A percentile compares a stretch with the other conserved stretches of the same genome.
phyloP scores from a whole-genome alignment of 1,284 basidiomycete genomes.

The Apiotrichum domesticum region DNA sequence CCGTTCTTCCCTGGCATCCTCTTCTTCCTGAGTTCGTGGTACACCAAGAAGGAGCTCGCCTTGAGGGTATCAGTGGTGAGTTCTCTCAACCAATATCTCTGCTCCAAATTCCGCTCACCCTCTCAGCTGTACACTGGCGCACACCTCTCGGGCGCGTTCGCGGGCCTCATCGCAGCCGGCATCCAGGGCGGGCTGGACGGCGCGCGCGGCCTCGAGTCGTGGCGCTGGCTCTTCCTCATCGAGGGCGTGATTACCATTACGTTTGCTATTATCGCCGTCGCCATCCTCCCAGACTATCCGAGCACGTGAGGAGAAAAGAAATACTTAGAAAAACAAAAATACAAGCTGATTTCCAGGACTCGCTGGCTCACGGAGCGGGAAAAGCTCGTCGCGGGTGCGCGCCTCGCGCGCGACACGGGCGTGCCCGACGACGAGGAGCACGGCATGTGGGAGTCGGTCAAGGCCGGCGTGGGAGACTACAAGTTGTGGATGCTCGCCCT shows the following conservation, averaged over 20 bases:
- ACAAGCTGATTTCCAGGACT: background rate
- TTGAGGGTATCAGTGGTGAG: background rate
- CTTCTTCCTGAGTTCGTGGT: slow-evolving; percentile 24
- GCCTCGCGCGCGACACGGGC: slow-evolving; percentile 16
- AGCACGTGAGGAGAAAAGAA: background rate
- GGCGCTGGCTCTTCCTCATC: slow-evolving; percentile 24
- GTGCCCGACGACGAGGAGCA: slow-evolving; percentile 12
- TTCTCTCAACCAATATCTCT: background rate
- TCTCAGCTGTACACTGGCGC: slow-evolving; percentile 22
- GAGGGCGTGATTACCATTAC: slow-evolving; percentile 16
- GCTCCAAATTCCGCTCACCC: no score
- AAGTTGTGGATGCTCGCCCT: slow-evolving; percentile 19
- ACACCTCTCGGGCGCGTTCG: slow-evolving; percentile 27
- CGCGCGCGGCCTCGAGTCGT: slow-evolving; percentile 11
- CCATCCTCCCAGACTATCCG: slow-evolving; percentile 20
- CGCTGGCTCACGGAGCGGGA: slow-evolving; percentile 17
- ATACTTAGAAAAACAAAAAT: no score
- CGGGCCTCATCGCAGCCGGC: slow-evolving; percentile 29
- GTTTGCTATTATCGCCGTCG: slow-evolving; percentile 5
- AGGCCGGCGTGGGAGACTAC: slow-evolving; percentile 10
- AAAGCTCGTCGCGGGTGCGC: slow-evolving; percentile 11
- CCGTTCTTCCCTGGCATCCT: slow-evolving; percentile 33
- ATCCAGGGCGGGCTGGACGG: slow-evolving; percentile 19
- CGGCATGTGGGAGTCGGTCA: slow-evolving; percentile 4
- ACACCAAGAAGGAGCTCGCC: slow-evolving; percentile 20